Base-by-base conservation (phyloP, 169 alveolate genomes). In the Cryptosporidium sp. region DNA sequence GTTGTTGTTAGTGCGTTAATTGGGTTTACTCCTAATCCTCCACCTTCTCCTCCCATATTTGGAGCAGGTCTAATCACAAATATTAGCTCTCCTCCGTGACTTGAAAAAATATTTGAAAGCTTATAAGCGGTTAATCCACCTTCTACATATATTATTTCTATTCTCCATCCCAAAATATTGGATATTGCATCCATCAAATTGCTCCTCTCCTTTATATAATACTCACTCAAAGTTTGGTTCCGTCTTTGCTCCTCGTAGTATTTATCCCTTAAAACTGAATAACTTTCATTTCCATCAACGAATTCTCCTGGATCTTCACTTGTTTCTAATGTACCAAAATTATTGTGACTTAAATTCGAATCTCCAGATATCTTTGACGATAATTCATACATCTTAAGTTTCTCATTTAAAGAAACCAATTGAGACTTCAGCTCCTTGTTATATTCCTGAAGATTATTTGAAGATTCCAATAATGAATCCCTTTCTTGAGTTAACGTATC, bases 11-110 rank as follows among this genome's bases (percentile, higher is more conserved):
- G 29, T 14, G 58, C 48, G 62, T 80, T 55, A 5, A 16, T 3
- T 26, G 59, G 39, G 51, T 16, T 62, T 21, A 4, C 51, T 18
- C 29, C 52, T 6, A 74, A 37, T 55, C 39, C 67, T 21, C 55
- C 43, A 65, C 31, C 33, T 33, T 39, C 71, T 14, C 23, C 71
- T 18, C 75, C 75, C 43, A 45, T 41, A 41, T 21, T 21, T 33
- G 89, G 89, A 62, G 89, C 89, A 9, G 89, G 89, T 9, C 89
- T 61, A 43, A 80, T 80, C 3, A 80, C 89, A 62, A 80, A 80
- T 6, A 80, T 43, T 23, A 80, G 33, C 39, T 80, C 89, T 18
- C 89, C 89, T 35, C 89, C 75, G 23, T 80, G 89, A 18, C 39
- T 31, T 1, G 89, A 80, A 62, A 80, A 80, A 62, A 80, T 62